phyloP scores from a whole-genome alignment of 2,329 filamentous ascomycete species.

The Ceratocystiopsis sp. region DNA sequence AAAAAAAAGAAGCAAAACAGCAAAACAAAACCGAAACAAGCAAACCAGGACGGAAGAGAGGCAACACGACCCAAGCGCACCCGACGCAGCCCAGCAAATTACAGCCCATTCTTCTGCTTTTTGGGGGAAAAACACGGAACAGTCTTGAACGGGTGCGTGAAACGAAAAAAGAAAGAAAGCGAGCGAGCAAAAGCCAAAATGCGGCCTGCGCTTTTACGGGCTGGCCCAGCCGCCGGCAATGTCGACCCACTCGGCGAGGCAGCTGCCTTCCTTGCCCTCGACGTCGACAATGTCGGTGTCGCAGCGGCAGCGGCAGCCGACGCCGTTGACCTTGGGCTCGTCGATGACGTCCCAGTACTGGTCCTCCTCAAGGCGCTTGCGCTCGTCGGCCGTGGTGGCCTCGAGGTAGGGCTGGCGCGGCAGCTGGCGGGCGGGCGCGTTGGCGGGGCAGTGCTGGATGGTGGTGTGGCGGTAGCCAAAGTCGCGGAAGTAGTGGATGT shows the following conservation, averaged over 20 bases:
- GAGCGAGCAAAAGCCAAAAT: neutral
- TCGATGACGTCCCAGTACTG: slow-evolving; percentile 91
- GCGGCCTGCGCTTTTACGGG: slow-evolving; percentile 15
- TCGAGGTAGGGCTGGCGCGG: slow-evolving; percentile 67
- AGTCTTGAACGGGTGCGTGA: no score
- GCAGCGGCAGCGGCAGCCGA: slow-evolving; percentile 90
- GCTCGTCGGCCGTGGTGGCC: slow-evolving; percentile 62
- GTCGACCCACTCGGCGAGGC: slow-evolving; percentile 90
- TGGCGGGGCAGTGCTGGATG: slow-evolving; percentile 95
- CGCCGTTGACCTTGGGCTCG: slow-evolving; percentile 79
- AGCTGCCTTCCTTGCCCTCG: slow-evolving; percentile 93
- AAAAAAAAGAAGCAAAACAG: neutral
- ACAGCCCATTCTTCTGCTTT: neutral
- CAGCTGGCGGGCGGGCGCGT: slow-evolving; percentile 77
- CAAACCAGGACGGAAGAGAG: neutral
- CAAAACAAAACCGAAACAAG: slow-evolving; percentile 1
- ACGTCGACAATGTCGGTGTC: slow-evolving; percentile 97
- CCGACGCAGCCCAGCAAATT: neutral
- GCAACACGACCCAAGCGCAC: neutral
- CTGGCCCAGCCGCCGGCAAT: slow-evolving; percentile 84
- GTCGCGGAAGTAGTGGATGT: slow-evolving; percentile 98
- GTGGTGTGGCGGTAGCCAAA: slow-evolving; percentile 97
- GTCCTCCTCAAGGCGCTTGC: slow-evolving; percentile 77
- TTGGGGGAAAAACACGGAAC: neutral
- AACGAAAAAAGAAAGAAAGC: no score